These are phyloP conservation scores for Hypoxylon fragiforme DNA, from an alignment of 495 filamentous ascomycete genomes.

Conservation along the genomic window DNA sequence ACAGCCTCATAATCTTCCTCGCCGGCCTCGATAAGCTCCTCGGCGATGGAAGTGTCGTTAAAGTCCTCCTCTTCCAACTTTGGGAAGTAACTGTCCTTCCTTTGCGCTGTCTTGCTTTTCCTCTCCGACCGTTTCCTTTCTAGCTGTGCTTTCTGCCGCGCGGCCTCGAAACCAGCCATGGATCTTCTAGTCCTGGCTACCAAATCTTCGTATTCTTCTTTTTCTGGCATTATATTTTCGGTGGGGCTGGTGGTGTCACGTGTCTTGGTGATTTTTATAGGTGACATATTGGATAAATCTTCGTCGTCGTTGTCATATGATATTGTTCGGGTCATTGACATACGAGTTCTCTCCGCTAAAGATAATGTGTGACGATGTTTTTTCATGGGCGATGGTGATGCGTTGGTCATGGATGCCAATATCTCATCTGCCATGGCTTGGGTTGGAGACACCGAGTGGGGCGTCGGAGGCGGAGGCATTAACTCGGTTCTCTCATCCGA, in stretches of 20 bases:
- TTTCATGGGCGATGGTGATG: constrained; percentile 58
- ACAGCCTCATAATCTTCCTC: constrained; percentile 80
- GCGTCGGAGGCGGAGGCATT: constrained; percentile 45
- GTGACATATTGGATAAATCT: constrained; percentile 34
- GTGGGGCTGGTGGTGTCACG: constrained; percentile 3
- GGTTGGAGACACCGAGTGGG: constrained; percentile 44
- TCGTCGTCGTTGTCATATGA: constrained; percentile 42
- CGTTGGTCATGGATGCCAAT: constrained; percentile 55
- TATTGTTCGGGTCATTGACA: constrained; percentile 51
- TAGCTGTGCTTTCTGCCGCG: constrained; percentile 57
- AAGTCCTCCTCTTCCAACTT: constrained; percentile 43
- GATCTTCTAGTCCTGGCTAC: constrained; percentile 78
- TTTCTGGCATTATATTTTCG: constrained; percentile 30
- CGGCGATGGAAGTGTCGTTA: constrained; percentile 31
- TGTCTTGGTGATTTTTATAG: constrained; percentile 17
- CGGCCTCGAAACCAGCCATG: constrained; percentile 67
- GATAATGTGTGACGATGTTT: constrained; percentile 55
- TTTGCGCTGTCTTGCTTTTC: constrained; percentile 43
- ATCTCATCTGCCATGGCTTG: constrained; percentile 58
- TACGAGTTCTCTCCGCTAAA: constrained; percentile 55
- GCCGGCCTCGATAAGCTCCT: constrained; percentile 39
- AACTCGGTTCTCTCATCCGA: constrained; percentile 4
- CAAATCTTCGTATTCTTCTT: constrained; percentile 52
- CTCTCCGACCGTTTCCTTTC: constrained; percentile 57
- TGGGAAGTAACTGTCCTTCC: constrained; percentile 46